Evolutionary conservation across 2,329 filamentous ascomycete species (phyloP).

Genomic region (Fusarium torulosum): DNA sequence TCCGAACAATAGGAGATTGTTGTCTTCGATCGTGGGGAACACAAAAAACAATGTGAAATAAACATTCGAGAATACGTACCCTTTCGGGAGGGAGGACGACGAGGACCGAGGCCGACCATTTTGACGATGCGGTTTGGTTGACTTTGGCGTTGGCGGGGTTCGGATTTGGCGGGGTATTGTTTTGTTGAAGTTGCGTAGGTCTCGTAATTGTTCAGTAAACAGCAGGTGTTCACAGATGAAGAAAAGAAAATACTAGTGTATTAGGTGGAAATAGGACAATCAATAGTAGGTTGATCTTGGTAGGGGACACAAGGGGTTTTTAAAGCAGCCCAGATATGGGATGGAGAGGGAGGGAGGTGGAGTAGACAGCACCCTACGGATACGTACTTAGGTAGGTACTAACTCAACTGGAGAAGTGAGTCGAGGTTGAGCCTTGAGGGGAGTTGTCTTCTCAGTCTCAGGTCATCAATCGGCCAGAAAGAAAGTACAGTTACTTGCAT

Average conservation of each 20-base stretch:
- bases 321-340: slow-evolving; percentile 41
- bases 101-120: slow-evolving; percentile 66
- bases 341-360: slow-evolving; percentile 45
- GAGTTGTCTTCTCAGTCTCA: slow-evolving; percentile 35
- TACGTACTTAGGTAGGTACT: slow-evolving; percentile 33
- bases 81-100: slow-evolving; percentile 68
- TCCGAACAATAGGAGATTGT: neutral
- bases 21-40: neutral
- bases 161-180: slow-evolving; percentile 55
- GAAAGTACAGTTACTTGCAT: slow-evolving; percentile 39
- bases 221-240: slow-evolving; percentile 5
- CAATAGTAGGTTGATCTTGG: slow-evolving; percentile 11
- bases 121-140: slow-evolving; percentile 50
- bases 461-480: slow-evolving; percentile 23
- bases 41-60: slow-evolving; percentile 4
- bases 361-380: slow-evolving; percentile 38
- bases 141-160: slow-evolving; percentile 50
- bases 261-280: slow-evolving; percentile 17
- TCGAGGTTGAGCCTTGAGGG: slow-evolving; percentile 32
- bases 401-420: slow-evolving; percentile 13
- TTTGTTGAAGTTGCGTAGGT: slow-evolving; percentile 32
- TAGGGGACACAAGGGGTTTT: slow-evolving; percentile 42
- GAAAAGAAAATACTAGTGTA: slow-evolving; percentile 4
- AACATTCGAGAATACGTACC: slow-evolving; percentile 65
- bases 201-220: neutral